Evolutionary conservation across 2,329 filamentous ascomycete genomes (phyloP), one percentile per base, ranked within the genome.

Genomic region (Arthrobotrys megalospora): DNA sequence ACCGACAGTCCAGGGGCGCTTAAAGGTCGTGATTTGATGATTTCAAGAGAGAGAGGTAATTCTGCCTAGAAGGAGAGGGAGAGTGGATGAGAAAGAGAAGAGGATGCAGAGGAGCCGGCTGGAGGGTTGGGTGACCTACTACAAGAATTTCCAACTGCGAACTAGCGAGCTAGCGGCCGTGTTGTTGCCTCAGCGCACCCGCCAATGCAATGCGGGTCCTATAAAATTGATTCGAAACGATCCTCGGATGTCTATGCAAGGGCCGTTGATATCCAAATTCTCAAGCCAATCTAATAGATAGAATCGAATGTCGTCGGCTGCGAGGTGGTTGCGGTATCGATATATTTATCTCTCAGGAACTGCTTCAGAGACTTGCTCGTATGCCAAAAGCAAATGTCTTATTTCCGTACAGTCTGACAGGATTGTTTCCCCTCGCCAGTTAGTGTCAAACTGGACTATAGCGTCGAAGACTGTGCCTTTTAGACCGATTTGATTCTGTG

Each of bases 381-480:
- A 32, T 43, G 55, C 53, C 34, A 43, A 41, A 41, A 60, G 12
- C 19, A 41, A 60, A 43, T 60, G 48, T 50, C 64, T 68, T 76
- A 76, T 53, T 76, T 76, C 71, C 63, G 71, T 53, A n/a, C 53
- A 55, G 14, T 62, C 63, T 62, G 52, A 43, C 52, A 66, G 60
- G 6, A 45, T 36, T 32, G 34, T 58, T 58, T 47, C 48, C 48
- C 43, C 52, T 58, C 52, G 50, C 38, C 52, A 36, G 69, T 58
- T 72, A 53, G 60, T 64, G 21, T 48, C 55, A 34, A 60, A 43
- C 52, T 12, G 16, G 28, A 36, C 50, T 36, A 14, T 36, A 38
- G 38, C 7, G 21, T 12, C 52, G 16, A 53, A n/a, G 8, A 58
- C 60, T 63, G 60, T 48, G 60, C 41, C 55, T 64, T 48, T 43